Conservation (phyloP, 176 grass and related monocot species). For the Musa itinerans region DNA sequence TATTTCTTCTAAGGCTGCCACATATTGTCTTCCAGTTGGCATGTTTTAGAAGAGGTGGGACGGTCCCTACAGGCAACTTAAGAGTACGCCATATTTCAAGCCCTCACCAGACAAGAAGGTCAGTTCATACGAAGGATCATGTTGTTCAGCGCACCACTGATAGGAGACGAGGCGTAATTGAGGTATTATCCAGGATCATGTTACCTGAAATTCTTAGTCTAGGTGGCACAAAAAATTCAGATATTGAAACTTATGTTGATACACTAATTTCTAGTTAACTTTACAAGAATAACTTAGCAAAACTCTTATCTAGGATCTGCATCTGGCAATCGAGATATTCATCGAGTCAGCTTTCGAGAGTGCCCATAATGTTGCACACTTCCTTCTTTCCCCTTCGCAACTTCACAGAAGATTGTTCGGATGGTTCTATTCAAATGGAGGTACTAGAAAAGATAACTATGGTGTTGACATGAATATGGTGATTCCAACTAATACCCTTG, state of each 20-base stretch:
- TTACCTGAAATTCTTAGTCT: neutral
- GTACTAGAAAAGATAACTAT: neutral
- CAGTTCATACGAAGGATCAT: slow-evolving; percentile 62
- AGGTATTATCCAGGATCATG: slow-evolving; percentile 37
- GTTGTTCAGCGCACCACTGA: slow-evolving; percentile 65
- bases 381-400: slow-evolving; percentile 83
- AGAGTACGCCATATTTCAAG: slow-evolving; percentile 28
- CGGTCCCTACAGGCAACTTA: slow-evolving; percentile 23
- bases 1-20: slow-evolving; percentile 43
- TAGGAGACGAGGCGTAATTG: slow-evolving; percentile 86
- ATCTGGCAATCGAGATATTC: slow-evolving; percentile 91
- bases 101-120: slow-evolving; percentile 26
- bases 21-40: slow-evolving; percentile 47
- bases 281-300: slow-evolving; percentile 2
- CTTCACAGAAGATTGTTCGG: slow-evolving; percentile 50
- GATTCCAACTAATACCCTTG: slow-evolving; percentile 54
- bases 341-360: slow-evolving; percentile 88
- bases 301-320: slow-evolving; percentile 51
- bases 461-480: slow-evolving; percentile 36
- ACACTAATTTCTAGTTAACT: neutral
- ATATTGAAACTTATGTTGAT: neutral
- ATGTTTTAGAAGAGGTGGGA: slow-evolving; percentile 32
- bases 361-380: slow-evolving; percentile 71
- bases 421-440: slow-evolving; percentile 46
- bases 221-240: neutral